Conservation (phyloP, 2,329 filamentous ascomycete species). For the Dryadomyces sulphureus region DNA sequence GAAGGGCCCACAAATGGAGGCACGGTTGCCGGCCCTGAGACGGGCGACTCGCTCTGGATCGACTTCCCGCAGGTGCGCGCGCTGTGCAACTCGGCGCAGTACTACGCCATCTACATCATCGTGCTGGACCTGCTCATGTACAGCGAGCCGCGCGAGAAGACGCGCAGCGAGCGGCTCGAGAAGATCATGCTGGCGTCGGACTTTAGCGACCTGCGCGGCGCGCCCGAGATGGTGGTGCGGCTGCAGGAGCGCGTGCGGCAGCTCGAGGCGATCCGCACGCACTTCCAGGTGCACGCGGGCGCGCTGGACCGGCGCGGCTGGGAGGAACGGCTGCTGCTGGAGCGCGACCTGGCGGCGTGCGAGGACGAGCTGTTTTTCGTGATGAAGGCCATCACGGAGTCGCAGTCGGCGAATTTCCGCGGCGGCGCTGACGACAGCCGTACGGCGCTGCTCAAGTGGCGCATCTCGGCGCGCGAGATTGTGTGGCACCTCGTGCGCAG, state of each 20-base stretch:
- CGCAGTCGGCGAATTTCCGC: conserved; percentile 49
- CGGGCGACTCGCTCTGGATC: conserved; percentile 87
- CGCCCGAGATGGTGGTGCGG: conserved; percentile 81
- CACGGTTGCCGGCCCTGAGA: conserved; percentile 51
- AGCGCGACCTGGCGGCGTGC: conserved; percentile 74
- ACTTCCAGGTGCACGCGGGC: conserved; percentile 86
- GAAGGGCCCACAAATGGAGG: too few relatives aligned
- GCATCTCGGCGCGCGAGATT: conserved; percentile 85
- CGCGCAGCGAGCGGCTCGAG: conserved; percentile 84
- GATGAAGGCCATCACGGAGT: conserved; percentile 98
- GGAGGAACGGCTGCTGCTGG: conserved; percentile 78
- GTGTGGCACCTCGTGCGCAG: conserved; percentile 94
- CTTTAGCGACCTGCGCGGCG: conserved; percentile 89
- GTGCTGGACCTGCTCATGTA: conserved; percentile 92
- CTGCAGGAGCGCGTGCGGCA: conserved; percentile 87
- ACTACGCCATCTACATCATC: conserved; percentile 97
- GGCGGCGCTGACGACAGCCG: neutral
- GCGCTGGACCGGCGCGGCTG: conserved; percentile 79
- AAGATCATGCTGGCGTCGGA: conserved; percentile 99
- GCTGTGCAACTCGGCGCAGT: conserved; percentile 94
- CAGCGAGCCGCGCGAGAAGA: conserved; percentile 91
- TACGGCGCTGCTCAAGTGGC: conserved; percentile 82
- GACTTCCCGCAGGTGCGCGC: conserved; percentile 89
- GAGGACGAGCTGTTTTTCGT: conserved; percentile 98
- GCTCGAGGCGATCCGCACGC: conserved; percentile 87